These are phyloP conservation scores for Tylopilus sp. DNA, from an alignment of 1,284 basidiomycete species.

Conservation along the genomic window DNA sequence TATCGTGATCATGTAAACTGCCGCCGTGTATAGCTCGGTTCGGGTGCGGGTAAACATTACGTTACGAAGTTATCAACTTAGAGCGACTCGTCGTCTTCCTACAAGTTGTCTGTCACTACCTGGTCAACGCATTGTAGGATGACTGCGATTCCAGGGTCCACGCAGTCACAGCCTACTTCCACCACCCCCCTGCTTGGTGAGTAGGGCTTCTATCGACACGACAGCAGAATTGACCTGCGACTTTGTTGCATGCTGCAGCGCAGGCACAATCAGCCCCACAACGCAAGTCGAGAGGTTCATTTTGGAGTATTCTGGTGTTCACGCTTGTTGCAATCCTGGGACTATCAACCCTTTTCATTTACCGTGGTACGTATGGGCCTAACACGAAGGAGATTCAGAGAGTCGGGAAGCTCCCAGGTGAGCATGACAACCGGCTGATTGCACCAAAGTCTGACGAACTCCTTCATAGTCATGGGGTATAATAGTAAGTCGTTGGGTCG, in stretches of 20 bases:
- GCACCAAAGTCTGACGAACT: conserved; percentile 6
- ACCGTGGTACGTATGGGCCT: conserved; percentile 2
- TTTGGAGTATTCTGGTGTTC: conserved; percentile 16
- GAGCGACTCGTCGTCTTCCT: neutral
- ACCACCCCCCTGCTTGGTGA: conserved; percentile 24
- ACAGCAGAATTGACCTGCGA: neutral
- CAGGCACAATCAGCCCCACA: neutral
- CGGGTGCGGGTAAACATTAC: too few species aligned
- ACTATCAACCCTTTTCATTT: conserved; percentile 12
- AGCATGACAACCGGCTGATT: conserved; percentile 3
- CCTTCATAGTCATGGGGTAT: conserved; percentile 30
- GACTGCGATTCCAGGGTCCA: conserved; percentile 5
- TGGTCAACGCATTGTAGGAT: conserved; percentile 9
- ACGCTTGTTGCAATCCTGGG: conserved; percentile 21
- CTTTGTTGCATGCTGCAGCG: conserved; percentile 3
- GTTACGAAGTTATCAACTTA: neutral
- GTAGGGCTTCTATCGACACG: neutral
- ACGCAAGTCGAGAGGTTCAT: neutral
- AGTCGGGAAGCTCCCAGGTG: conserved; percentile 31
- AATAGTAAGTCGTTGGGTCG: conserved; percentile 27
- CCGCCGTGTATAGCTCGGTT: too few species aligned
- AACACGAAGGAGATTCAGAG: conserved; percentile 7
- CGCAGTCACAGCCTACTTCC: conserved; percentile 6
- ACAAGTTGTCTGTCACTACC: neutral
- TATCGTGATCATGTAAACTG: too few species aligned